Evolutionary conservation across 169 alveolate species (phyloP), one percentile per base, ranked within the genome.

Genomic region (Eimeria falciformis): DNA sequence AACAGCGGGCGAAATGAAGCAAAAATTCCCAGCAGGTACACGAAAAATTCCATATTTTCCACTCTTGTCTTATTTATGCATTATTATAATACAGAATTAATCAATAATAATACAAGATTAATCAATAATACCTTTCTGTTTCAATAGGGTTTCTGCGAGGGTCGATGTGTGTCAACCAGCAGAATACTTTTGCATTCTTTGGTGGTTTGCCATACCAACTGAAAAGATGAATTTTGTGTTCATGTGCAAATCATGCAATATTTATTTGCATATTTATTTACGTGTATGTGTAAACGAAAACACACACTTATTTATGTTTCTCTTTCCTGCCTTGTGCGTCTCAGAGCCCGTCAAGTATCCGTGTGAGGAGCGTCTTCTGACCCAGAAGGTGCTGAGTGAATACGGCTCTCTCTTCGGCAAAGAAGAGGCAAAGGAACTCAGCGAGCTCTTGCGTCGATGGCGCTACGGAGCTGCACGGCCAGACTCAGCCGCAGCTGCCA

Each of bases 381-480:
- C 90, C 14, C 91, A 43, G 12, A 73, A 65, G 62, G 84, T 90
- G 21, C 56, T 90, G 27, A 65, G 58, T 0, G 93, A 78, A 18
- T 90, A 77, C 66, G 75, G 81, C 12, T 56, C 86, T 27, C 40
- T 82, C 21, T 79, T 79, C 81, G 90, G 91, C 5, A 50, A 47
- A 7, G 78, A 75, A 29, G 94, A 79, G 29, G 94, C 90, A 21
- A 62, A 47, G 23, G 94, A 91, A 29, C 50, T 91, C 25, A 79
- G 58, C 85, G 65, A 47, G 21, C 25, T 91, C 53, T n/a, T 79
- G n/a, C 62, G 82, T 27, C 45, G 79, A 23, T 91, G 90, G 90
- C 11, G 79, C 88, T 62, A 91, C 77, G 90, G 90, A 58, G 90
- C 87, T 69, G 92, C 94, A 84, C 75, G 95, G 88, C 75, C 92